Percentiles rank a stretch among this genome's conserved stretches.
Conservation (phyloP, 345 rosid species). For the Salix viminalis region DNA sequence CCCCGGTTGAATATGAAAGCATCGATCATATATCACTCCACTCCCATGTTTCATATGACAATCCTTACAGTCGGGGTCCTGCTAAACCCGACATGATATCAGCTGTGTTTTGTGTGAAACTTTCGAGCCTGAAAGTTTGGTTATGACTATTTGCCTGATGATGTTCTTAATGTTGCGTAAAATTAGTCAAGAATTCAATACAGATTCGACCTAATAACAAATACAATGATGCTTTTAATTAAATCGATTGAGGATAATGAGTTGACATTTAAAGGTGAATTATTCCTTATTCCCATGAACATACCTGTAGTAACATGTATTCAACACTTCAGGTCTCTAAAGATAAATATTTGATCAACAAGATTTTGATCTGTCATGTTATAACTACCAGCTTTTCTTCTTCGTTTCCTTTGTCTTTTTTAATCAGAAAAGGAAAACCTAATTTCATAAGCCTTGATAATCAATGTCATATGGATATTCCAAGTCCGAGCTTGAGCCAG, state of each 20-base stretch:
- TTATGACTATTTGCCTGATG: neutral
- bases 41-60: neutral
- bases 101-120: neutral
- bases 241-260: neutral
- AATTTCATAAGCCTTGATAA: too few species aligned
- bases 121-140: neutral
- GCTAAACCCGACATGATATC: neutral
- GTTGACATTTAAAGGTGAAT: neutral
- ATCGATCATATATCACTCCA: neutral
- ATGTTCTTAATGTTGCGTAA: neutral
- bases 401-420: too few species aligned
- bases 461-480: too few species aligned
- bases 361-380: too few species aligned
- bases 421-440: too few species aligned
- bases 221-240: neutral
- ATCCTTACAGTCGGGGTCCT: neutral
- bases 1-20: neutral
- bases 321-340: too few species aligned
- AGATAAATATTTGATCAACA: too few species aligned
- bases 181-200: neutral
- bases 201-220: neutral
- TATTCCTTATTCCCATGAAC: too few species aligned
- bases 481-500: too few species aligned
- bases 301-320: too few species aligned
- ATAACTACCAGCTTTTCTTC: too few species aligned